Evolutionary conservation across 2,329 filamentous ascomycete genomes (phyloP).

Genomic region (Purpureocillium lavendulum): DNA sequence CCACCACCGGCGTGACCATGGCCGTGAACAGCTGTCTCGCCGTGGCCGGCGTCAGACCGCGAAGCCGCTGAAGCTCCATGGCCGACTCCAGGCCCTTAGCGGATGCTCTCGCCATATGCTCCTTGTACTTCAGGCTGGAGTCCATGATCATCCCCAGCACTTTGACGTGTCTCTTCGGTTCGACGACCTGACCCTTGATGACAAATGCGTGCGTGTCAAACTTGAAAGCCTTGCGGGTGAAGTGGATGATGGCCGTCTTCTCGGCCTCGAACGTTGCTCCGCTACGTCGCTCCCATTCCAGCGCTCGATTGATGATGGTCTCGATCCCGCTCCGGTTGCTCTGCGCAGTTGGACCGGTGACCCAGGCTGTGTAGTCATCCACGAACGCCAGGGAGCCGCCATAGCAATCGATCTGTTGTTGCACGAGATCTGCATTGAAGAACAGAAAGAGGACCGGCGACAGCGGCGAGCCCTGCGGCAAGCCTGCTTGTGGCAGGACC

Average conservation of each 20-base stretch:
- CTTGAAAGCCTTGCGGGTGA: slow-evolving; percentile 7
- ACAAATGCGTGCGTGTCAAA: background rate
- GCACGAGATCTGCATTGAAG: slow-evolving; percentile 27
- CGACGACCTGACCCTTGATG: slow-evolving; percentile 6
- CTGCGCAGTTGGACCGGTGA: too few relatives aligned
- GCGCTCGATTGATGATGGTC: too few relatives aligned
- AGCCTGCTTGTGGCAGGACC: too few relatives aligned
- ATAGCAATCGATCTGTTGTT: slow-evolving; percentile 16
- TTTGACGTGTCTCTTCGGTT: slow-evolving; percentile 7
- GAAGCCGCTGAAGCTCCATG: slow-evolving; percentile 11
- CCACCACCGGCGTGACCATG: too few relatives aligned
- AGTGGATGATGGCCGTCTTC: slow-evolving; percentile 16
- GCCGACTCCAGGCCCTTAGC: slow-evolving; percentile 13
- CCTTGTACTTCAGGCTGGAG: slow-evolving; percentile 13
- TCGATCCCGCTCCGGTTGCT: too few relatives aligned
- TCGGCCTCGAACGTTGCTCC: too few relatives aligned
- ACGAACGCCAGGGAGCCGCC: slow-evolving; percentile 18
- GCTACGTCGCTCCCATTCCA: too few relatives aligned
- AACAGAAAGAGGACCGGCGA: slow-evolving; percentile 19
- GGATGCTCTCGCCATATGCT: slow-evolving; percentile 13
- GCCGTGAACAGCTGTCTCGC: too few relatives aligned
- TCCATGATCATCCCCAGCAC: slow-evolving; percentile 10
- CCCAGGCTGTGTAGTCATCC: too few relatives aligned
- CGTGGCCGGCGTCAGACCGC: too few relatives aligned
- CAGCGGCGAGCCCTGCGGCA: slow-evolving; percentile 5